Evolutionary conservation across 2,329 filamentous ascomycete genomes (phyloP).

Genomic region (Sporothrix inflata): DNA sequence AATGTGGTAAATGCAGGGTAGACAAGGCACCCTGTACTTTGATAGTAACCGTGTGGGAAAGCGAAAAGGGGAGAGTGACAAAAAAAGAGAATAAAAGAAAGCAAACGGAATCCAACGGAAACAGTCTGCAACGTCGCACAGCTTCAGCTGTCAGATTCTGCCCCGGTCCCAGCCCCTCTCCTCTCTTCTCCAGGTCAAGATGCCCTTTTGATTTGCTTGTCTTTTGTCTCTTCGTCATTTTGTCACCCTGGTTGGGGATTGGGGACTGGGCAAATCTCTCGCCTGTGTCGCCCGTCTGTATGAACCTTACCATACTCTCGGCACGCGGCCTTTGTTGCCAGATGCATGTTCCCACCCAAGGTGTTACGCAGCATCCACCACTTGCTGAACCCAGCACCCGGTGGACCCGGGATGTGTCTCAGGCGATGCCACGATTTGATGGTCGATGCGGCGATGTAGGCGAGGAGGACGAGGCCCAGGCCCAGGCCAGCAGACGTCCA

Average conservation of each 20-base stretch:
- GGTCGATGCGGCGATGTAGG: slow-evolving; percentile 33
- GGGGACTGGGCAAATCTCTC: not conserved
- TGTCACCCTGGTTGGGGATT: no score
- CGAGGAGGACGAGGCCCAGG: slow-evolving; percentile 29
- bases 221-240: no score
- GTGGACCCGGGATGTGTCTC: slow-evolving; percentile 38
- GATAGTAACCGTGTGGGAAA: not conserved
- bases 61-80: not conserved
- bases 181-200: no score
- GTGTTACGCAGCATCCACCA: slow-evolving; percentile 41
- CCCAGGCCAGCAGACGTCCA: slow-evolving; percentile 21
- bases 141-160: not conserved
- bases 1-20: not conserved
- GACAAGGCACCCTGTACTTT: not conserved
- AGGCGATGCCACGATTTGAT: slow-evolving; percentile 36
- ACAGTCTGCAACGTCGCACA: not conserved
- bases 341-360: slow-evolving; percentile 37
- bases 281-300: not conserved
- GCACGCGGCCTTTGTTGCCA: slow-evolving; percentile 37
- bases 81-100: not conserved
- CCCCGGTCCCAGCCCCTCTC: not conserved
- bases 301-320: slow-evolving; percentile 36
- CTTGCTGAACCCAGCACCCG: slow-evolving; percentile 36
- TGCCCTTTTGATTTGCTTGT: not conserved
- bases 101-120: not conserved